Conservation (phyloP, 257 asterid genomes). For the Fraxinus americana region DNA sequence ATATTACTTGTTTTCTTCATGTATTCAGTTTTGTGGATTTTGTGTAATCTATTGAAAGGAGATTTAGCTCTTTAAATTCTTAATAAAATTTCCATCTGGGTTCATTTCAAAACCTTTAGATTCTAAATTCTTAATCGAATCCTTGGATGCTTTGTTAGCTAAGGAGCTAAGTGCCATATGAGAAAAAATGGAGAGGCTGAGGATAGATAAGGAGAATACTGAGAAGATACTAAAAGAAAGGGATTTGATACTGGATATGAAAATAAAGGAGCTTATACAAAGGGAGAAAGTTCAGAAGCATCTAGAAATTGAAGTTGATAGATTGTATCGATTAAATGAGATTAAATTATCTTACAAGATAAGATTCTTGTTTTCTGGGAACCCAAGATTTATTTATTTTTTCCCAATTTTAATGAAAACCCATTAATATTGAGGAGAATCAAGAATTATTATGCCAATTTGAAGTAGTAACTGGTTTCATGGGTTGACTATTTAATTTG, state of each 20-base stretch:
- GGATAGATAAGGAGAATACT: slow-evolving; percentile 53
- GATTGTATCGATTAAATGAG: slow-evolving; percentile 76
- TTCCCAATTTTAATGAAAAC: not conserved
- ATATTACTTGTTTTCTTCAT: no score
- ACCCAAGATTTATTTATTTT: not conserved
- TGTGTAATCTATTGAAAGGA: no score
- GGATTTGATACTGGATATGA: slow-evolving; percentile 49
- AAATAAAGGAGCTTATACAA: slow-evolving; percentile 49
- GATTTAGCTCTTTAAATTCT: no score
- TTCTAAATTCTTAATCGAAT: slow-evolving; percentile 14
- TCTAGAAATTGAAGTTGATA: slow-evolving; percentile 87
- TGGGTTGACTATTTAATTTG: not conserved
- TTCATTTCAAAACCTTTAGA: no score
- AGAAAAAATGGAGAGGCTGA: slow-evolving; percentile 60
- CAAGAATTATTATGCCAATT: no score
- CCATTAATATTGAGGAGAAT: not conserved
- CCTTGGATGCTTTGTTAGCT: slow-evolving; percentile 56
- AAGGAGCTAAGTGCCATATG: slow-evolving; percentile 77
- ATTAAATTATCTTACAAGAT: slow-evolving; percentile 72
- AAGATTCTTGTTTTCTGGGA: slow-evolving; percentile 1
- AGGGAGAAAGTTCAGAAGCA: slow-evolving; percentile 73
- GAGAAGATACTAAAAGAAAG: slow-evolving; percentile 58
- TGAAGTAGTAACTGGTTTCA: no score
- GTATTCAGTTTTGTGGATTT: no score
- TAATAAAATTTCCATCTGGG: no score